Base-by-base conservation (phyloP, 1,139 yeast species). In the Magnusiomyces starmeri region DNA sequence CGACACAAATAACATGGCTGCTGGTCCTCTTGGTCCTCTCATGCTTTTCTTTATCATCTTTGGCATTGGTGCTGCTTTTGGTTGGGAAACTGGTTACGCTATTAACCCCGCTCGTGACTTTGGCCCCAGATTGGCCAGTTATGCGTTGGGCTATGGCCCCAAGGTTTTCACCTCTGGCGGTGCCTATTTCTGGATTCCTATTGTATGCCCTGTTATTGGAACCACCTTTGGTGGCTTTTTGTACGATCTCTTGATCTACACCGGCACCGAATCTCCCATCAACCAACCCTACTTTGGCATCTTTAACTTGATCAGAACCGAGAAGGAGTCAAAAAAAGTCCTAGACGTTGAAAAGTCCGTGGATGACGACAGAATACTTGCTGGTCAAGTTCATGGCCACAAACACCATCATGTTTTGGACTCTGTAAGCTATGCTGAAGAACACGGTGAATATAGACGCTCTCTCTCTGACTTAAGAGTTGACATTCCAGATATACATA, bases 51-150 rank as follows among this genome's bases (percentile, higher is more conserved):
- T 75, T 49, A 62, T 75, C 51, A 72, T 75, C 52, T 72, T 66
- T 53, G 70, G 71, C 46, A 62, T 75, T 48, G 78, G 77, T 60
- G 70, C 76, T 18, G 62, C 75, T 20, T 67, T 72, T 53, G 76
- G 78, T 48, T 74, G 69, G 64, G 76, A 74, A 61, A 76, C 80
- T 24, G 79, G 79, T 37, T 74, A 75, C 59, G 79, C 79, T 46
- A 65, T 76, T 58, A 76, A 76, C 63, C 65, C 73, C 56, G 80
- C 80, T 24, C 74, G 81, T 66, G 81, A 76, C 63, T 68, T 75
- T 51, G 78, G 77, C 41, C 80, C 81, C 54, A 66, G 81, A 59
- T 60, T 76, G 46, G 78, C 78, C 32, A 63, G 77, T 32, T 67
- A 66, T 46, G 64, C 73, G 46, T 67, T 75, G 44, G 81, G 81